phyloP scores from a whole-genome alignment of 371 early-diverging fungal species.

The Mucor circinelloides region DNA sequence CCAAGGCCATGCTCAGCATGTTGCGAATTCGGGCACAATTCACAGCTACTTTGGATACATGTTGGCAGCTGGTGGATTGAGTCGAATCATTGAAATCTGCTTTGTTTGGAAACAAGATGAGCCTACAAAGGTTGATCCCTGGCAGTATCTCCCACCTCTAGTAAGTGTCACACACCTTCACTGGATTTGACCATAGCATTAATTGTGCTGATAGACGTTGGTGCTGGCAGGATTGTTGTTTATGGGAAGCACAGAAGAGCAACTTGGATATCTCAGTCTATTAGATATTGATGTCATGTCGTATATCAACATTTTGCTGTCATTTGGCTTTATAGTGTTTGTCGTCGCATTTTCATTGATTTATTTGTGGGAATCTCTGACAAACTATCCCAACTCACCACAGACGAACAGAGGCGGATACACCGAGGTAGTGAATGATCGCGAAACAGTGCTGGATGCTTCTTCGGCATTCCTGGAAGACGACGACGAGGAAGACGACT shows the following conservation, averaged over 20 bases:
- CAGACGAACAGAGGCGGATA: slow-evolving; percentile 20
- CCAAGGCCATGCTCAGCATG: slow-evolving; percentile 62
- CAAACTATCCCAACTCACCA: slow-evolving; percentile 27
- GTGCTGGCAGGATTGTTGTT: slow-evolving; percentile 63
- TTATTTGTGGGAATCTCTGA: slow-evolving; percentile 42
- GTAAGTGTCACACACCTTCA: slow-evolving; percentile 25
- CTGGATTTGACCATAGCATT: not conserved
- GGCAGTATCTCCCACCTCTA: slow-evolving; percentile 52
- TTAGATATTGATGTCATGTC: slow-evolving; percentile 58
- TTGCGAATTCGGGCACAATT: slow-evolving; percentile 58
- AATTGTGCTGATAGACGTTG: slow-evolving; percentile 36
- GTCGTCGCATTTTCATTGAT: slow-evolving; percentile 54
- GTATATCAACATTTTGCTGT: slow-evolving; percentile 59
- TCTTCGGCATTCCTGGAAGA: slow-evolving; percentile 30
- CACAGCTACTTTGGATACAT: slow-evolving; percentile 70
- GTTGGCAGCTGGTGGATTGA: slow-evolving; percentile 60
- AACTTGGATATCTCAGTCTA: slow-evolving; percentile 41
- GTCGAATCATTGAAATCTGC: slow-evolving; percentile 62
- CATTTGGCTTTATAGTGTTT: slow-evolving; percentile 63
- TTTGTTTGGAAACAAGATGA: slow-evolving; percentile 54
- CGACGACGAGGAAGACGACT: slow-evolving; percentile 22
- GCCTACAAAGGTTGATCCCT: slow-evolving; percentile 37
- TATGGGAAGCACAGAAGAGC: slow-evolving; percentile 69
- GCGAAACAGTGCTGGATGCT: slow-evolving; percentile 13
- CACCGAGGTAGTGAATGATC: slow-evolving; percentile 21